Evolutionary conservation across 2,329 filamentous ascomycete species (phyloP), one percentile per base, ranked within the genome.

Genomic region (Hymenoscyphus scutula): DNA sequence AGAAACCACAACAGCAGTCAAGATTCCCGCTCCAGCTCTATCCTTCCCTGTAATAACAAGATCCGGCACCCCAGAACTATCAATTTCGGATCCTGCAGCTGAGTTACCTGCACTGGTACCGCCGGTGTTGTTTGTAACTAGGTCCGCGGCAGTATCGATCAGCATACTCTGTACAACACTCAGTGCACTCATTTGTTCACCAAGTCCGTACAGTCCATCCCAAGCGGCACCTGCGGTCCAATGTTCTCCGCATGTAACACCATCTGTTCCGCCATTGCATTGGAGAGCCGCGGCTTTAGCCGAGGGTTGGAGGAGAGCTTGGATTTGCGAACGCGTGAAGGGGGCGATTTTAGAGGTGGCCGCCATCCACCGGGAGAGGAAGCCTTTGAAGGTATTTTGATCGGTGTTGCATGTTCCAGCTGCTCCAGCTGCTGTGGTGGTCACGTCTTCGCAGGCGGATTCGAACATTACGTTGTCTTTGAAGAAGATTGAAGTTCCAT

Each of bases 101-200:
- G 72, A 61, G 60, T 76, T 68, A 1, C 75, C 79, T 57, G 75
- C 74, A 67, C 81, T 84, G 2, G 79, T 88, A 32, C 87, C 87
- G 62, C 87, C 88, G 1, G 75, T 84, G 5, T 76, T 70, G 17
- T 78, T 73, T 3, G 80, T 83, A 38, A 81, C 75, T 0, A 81
- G 79, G 1, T 73, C 68, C 0, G 68, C 61, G 15, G 76, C 74
- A 1, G 78, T 63, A 53, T 79, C 70, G 57, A 88, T 81, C 74
- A 87, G 78, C 67, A 84, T 86, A 34, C 81, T 80, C 53, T 90
- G 80, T 4, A 89, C 81, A 8, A 89, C 79, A 69, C 89, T 86
- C 71, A 90, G 77, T 3, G 84, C 86, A 1, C 84, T 80, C 87
- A 91, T 90, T 74, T 90, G 87, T 73, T 90, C 86, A 11, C 88